phyloP scores from a whole-genome alignment of 1,284 basidiomycete genomes.

The Microbotryomycetes sp. region DNA sequence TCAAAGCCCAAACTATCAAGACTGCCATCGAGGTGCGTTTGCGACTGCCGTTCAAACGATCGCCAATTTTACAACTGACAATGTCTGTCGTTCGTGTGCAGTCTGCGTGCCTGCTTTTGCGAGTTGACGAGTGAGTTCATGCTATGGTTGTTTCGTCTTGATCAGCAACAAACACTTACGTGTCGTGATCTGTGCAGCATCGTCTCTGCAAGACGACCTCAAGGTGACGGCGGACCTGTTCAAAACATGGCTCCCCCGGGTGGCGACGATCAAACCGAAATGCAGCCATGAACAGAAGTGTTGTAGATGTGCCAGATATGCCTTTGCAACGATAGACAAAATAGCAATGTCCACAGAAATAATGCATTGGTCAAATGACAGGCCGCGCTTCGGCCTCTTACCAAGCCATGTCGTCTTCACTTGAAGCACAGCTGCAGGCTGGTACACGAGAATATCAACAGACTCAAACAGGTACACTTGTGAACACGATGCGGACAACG shows the following conservation, averaged over 20 bases:
- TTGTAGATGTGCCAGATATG: background rate
- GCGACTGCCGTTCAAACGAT: slow-evolving; percentile 15
- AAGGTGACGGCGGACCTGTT: slow-evolving; percentile 20
- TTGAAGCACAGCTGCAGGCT: slow-evolving; percentile 56
- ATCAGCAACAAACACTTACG: background rate
- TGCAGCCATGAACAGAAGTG: background rate
- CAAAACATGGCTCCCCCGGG: background rate
- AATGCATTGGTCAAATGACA: too few species aligned
- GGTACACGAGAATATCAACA: slow-evolving; percentile 70
- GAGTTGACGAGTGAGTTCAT: slow-evolving; percentile 96
- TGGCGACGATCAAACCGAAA: background rate
- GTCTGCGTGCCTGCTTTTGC: slow-evolving; percentile 82
- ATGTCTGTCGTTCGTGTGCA: slow-evolving; percentile 35
- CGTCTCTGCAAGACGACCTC: slow-evolving; percentile 29
- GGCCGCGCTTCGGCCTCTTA: background rate
- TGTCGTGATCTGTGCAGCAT: slow-evolving; percentile 15
- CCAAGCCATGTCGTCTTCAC: slow-evolving; percentile 13
- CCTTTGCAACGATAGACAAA: background rate
- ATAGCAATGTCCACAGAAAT: too few species aligned
- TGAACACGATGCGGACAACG: too few species aligned
- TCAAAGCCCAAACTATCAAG: slow-evolving; percentile 97
- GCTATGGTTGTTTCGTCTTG: too few species aligned
- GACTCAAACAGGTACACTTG: slow-evolving; percentile 53
- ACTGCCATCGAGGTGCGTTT: slow-evolving; percentile 77
- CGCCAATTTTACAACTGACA: background rate